Percentiles rank a stretch among this genome's conserved stretches.
These are phyloP conservation scores for Rhodotorula paludigena DNA, from an alignment of 768 basidiomycete genomes.

Conservation along the genomic window DNA sequence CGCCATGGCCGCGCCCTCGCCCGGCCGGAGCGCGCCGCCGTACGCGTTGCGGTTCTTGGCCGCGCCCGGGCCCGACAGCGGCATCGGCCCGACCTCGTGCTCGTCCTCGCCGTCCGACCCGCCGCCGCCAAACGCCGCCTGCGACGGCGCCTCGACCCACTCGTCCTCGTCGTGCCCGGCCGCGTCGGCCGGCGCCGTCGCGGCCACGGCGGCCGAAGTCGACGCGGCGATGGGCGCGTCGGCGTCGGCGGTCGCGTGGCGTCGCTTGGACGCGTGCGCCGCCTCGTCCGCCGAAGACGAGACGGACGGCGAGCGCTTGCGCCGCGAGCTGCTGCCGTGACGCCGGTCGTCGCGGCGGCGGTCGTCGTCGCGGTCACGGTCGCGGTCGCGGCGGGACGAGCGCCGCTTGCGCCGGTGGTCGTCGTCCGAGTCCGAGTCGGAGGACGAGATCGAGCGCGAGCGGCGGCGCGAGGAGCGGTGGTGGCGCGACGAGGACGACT, in stretches of 20 bases:
- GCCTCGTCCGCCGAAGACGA: neutral
- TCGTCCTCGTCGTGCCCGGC: constrained; percentile 46
- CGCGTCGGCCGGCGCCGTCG: constrained; percentile 24
- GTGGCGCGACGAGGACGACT: constrained; percentile 3
- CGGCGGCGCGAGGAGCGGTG: neutral
- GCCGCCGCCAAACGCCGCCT: constrained; percentile 6
- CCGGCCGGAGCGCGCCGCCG: constrained; percentile 80
- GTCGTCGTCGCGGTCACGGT: neutral
- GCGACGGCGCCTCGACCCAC: constrained; percentile 46
- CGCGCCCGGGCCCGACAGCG: constrained; percentile 7
- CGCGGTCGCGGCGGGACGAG: constrained; percentile 51
- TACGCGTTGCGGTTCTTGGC: constrained; percentile 49
- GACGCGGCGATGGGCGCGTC: neutral
- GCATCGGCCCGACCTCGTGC: constrained; percentile 36
- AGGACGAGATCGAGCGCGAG: neutral
- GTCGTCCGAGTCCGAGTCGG: constrained; percentile 11
- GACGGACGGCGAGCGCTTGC: neutral
- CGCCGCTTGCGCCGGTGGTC: constrained; percentile 42
- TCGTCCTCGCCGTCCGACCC: constrained; percentile 14
- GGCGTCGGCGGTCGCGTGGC: neutral
- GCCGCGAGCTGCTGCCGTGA: neutral
- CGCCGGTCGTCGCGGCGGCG: neutral
- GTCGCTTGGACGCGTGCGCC: constrained; percentile 44
- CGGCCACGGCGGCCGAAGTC: neutral
- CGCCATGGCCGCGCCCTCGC: constrained; percentile 97